Conservation (phyloP, 2,329 filamentous ascomycete genomes). For the Phyllosticta paracitricarpa region DNA sequence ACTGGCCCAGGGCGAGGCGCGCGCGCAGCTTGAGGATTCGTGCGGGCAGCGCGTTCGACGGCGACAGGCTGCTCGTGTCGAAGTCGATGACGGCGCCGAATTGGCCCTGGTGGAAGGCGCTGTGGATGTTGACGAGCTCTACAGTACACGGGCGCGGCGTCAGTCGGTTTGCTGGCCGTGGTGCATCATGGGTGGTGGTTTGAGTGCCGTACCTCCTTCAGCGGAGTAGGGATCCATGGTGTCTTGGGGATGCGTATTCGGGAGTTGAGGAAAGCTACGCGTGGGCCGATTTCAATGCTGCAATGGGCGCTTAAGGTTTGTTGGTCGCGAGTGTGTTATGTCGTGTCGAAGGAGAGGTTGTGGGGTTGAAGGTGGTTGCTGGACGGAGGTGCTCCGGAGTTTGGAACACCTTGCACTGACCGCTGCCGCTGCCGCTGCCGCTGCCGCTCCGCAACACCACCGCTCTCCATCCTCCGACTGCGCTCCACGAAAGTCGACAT, state of each 20-base stretch:
- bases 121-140: constrained; percentile 60
- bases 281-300: background rate
- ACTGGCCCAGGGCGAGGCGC: constrained; percentile 71
- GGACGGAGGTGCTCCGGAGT: background rate
- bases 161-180: background rate
- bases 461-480: background rate
- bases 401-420: background rate
- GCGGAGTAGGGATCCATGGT: constrained; percentile 55
- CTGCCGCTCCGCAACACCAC: background rate
- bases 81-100: constrained; percentile 81
- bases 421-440: background rate
- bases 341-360: background rate
- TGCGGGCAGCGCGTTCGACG: constrained; percentile 66
- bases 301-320: background rate
- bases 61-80: constrained; percentile 67
- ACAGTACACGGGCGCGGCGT: background rate
- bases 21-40: constrained; percentile 72
- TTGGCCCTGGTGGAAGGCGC: constrained; percentile 64
- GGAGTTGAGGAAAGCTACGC: background rate
- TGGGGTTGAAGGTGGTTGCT: background rate
- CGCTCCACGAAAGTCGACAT: background rate
- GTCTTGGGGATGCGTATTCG: background rate
- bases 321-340: background rate
- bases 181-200: background rate
- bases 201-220: constrained; percentile 45